A percentile compares a stretch with the other conserved stretches of the same genome.
Evolutionary conservation across 2,329 filamentous ascomycete species (phyloP).

Genomic region (Leptographium radiaticola): DNA sequence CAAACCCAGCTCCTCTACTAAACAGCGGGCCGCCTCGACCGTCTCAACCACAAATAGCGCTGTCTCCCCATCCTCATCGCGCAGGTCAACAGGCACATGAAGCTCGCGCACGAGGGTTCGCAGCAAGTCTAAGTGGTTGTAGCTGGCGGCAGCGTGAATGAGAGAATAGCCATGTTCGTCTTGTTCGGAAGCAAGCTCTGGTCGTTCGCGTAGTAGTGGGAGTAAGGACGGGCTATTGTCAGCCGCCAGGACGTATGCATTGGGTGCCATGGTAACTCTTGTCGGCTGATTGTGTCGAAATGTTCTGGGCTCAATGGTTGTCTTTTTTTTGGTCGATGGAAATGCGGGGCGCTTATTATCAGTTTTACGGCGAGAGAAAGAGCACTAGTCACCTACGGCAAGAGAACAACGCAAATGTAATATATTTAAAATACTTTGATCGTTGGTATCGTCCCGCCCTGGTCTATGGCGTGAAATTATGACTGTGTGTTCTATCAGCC

Average conservation of each 20-base stretch:
- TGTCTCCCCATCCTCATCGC: conserved; percentile 86
- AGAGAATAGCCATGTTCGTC: conserved; percentile 92
- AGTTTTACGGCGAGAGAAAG: no score
- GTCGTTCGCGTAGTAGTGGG: conserved; percentile 58
- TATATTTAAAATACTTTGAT: no score
- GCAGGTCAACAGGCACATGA: conserved; percentile 64
- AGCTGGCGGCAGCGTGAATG: conserved; percentile 84
- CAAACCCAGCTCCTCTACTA: conserved; percentile 72
- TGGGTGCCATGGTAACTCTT: conserved; percentile 31
- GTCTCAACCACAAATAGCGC: conserved; percentile 89
- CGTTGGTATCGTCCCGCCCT: no score
- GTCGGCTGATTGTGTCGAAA: neutral
- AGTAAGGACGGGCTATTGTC: conserved; percentile 67
- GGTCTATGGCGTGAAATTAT: no score
- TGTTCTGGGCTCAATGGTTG: neutral
- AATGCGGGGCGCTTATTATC: neutral
- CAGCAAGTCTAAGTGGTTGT: conserved; percentile 73
- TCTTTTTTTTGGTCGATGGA: neutral
- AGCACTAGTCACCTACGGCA: no score
- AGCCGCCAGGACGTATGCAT: conserved; percentile 65
- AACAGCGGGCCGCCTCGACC: conserved; percentile 58
- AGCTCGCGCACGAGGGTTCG: conserved; percentile 64
- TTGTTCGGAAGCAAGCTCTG: conserved; percentile 63
- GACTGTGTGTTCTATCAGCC: no score
- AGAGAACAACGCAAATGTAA: no score